A percentile compares a stretch with the other conserved stretches of the same genome.
Conservation (phyloP, 805 yeast species). For the Metschnikowia gelsemii region DNA sequence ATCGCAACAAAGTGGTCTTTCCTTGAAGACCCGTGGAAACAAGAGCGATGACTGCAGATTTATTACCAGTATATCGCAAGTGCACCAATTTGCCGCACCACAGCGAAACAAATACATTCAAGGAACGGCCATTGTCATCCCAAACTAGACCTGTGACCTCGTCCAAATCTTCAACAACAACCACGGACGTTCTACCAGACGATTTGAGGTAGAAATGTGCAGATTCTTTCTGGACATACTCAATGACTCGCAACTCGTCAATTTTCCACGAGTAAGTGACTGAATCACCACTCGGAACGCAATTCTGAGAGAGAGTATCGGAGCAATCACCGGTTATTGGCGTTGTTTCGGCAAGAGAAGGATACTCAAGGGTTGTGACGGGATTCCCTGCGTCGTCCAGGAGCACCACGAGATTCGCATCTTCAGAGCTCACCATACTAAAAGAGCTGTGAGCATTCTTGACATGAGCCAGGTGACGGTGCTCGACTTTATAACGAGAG, state of each 20-base stretch:
- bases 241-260: not conserved
- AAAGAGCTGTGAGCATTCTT: not conserved
- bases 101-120: slow-evolving; percentile 10
- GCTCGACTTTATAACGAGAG: slow-evolving; percentile 2
- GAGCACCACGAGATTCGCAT: not conserved
- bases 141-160: slow-evolving; percentile 9
- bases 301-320: no score
- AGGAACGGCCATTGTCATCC: not conserved
- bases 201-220: not conserved
- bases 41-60: not conserved
- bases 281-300: not conserved
- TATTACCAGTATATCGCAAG: slow-evolving; percentile 1
- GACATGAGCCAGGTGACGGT: not conserved
- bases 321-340: not conserved
- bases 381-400: not conserved
- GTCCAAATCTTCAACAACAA: slow-evolving; percentile 1
- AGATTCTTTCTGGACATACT: not conserved
- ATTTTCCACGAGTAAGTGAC: not conserved
- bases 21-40: slow-evolving; percentile 6
- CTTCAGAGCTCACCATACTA: not conserved
- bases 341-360: not conserved
- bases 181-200: not conserved
- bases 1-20: not conserved
- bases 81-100: slow-evolving; percentile 14
- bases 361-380: not conserved